These are phyloP conservation scores for Phytophthora gonapodyides DNA, from an alignment of 352 stramenopile genomes.

Conservation along the genomic window DNA sequence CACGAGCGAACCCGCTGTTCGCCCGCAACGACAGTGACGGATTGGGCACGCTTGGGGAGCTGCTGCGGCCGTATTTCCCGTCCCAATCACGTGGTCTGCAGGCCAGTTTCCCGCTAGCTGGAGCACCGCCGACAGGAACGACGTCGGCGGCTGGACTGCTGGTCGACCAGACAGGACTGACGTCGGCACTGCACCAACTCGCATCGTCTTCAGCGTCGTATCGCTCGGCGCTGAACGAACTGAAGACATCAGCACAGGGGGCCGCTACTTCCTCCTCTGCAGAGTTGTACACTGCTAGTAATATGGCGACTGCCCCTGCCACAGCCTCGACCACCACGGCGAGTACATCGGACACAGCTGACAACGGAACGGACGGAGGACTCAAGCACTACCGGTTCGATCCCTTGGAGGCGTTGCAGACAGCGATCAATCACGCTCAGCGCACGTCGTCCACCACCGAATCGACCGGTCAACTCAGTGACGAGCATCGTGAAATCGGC, in stretches of 20 bases:
- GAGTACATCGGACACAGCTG: constrained; percentile 12
- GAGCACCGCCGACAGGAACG: constrained; percentile 5
- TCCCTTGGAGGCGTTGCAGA: constrained; percentile 64
- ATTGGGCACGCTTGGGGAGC: constrained; percentile 45
- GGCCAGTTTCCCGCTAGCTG: constrained; percentile 29
- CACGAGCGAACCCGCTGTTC: constrained; percentile 60
- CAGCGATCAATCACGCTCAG: constrained; percentile 51
- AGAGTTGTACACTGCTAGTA: neutral
- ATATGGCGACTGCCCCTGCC: neutral
- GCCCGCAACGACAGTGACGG: constrained; percentile 60
- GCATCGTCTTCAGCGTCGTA: constrained; percentile 60
- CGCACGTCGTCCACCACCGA: constrained; percentile 19
- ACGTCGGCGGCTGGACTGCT: constrained; percentile 22
- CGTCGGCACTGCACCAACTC: constrained; percentile 57
- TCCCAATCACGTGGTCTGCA: constrained; percentile 24
- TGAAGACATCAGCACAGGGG: constrained; percentile 21
- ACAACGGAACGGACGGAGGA: constrained; percentile 5
- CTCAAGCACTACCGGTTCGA: constrained; percentile 55
- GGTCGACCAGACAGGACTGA: constrained; percentile 18
- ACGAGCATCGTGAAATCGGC: constrained; percentile 16
- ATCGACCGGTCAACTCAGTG: constrained; percentile 1
- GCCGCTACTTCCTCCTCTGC: constrained; percentile 15
- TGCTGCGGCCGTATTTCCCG: constrained; percentile 53
- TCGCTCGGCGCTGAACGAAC: constrained; percentile 33
- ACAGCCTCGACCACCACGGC: constrained; percentile 7